A percentile compares a stretch with the other conserved stretches of the same genome.
phyloP scores from a whole-genome alignment of 2,329 filamentous ascomycete genomes.

The Microdochium paspali region DNA sequence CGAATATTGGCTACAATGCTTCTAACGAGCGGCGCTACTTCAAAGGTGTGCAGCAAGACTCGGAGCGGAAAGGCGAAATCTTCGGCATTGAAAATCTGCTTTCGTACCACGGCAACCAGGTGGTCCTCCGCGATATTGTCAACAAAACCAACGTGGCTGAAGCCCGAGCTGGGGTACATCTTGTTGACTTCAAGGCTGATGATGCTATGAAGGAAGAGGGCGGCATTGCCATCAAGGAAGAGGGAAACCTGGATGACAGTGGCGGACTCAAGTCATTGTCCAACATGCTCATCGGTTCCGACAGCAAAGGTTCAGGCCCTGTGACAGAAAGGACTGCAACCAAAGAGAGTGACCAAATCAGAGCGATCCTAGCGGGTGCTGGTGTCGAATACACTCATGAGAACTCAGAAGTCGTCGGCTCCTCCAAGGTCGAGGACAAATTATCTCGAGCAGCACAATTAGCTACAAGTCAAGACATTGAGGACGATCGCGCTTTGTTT shows the following conservation, averaged over 20 bases:
- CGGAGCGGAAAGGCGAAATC: slow-evolving; percentile 79
- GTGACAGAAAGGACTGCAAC: slow-evolving; percentile 17
- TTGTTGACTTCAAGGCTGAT: slow-evolving; percentile 68
- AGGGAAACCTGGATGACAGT: slow-evolving; percentile 44
- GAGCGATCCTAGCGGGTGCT: slow-evolving; percentile 78
- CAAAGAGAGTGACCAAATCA: slow-evolving; percentile 56
- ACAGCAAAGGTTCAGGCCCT: slow-evolving; percentile 36
- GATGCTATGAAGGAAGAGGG: slow-evolving; percentile 47
- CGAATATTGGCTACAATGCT: slow-evolving; percentile 93
- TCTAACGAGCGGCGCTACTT: slow-evolving; percentile 92
- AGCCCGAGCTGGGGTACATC: slow-evolving; percentile 71
- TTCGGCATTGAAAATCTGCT: slow-evolving; percentile 88
- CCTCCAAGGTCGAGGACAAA: slow-evolving; percentile 81
- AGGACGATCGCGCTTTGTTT: slow-evolving; percentile 49
- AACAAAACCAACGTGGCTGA: slow-evolving; percentile 98
- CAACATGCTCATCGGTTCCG: slow-evolving; percentile 37
- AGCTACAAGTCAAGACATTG: slow-evolving; percentile 31
- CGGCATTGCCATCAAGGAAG: slow-evolving; percentile 32
- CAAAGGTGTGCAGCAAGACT: slow-evolving; percentile 81
- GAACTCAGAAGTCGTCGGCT: slow-evolving; percentile 89
- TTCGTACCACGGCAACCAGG: slow-evolving; percentile 66
- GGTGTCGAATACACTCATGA: slow-evolving; percentile 95
- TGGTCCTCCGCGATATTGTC: slow-evolving; percentile 87
- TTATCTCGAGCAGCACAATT: slow-evolving; percentile 70
- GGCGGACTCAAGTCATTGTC: slow-evolving; percentile 67